Base-by-base conservation (phyloP, 192 early-diverging fungal genomes). In the Allomyces javanicus region DNA sequence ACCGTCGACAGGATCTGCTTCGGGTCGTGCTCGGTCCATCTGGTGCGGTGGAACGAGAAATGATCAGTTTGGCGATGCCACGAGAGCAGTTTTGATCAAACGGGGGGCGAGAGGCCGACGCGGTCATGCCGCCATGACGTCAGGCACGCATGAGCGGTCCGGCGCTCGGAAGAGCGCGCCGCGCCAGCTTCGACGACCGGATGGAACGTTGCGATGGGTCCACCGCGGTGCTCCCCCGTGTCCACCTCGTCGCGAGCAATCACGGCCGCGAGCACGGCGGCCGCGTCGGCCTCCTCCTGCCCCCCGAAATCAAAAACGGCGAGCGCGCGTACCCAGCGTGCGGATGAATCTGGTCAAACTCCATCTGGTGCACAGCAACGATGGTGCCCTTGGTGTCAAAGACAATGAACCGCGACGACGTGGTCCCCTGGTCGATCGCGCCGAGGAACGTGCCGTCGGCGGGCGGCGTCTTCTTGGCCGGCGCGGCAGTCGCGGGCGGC, bases 381-480 rank as follows among this genome's bases (percentile, higher is more conserved):
- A 91, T 77, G 63, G 75, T 70, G 62, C 88, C 91, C 14, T 76
- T 78, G 62, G 76, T 68, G 75, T 94, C 85, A 74, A 96, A 94
- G 67, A 96, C 83, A 26, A 96, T 83, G 74, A 96, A 93, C 24
- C 94, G 87, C 43, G 94, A 83, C 61, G 87, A 89, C 26, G 86
- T 85, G 19, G 94, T 96, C 68, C 94, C 94, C 77, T 96, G 90
- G 79, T 96, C 94, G 67, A 96, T 92, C 68, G 92, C 78, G 23
- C 87, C 92, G 44, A 90, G 73, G 69, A 81, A 88, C 58, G 68
- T 64, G 26, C 25, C 40, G 63, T 64, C 40, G 63, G 63, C 21
- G 21, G 50, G 50, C 50, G 50, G 50, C 12, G 50, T 58, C 17
- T 14, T 58, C 50, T 21, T n/a, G 17, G 21, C 9, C 50, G 21